Conservation (phyloP, 1,284 basidiomycete species). For the Laetiporus sulphureus region DNA sequence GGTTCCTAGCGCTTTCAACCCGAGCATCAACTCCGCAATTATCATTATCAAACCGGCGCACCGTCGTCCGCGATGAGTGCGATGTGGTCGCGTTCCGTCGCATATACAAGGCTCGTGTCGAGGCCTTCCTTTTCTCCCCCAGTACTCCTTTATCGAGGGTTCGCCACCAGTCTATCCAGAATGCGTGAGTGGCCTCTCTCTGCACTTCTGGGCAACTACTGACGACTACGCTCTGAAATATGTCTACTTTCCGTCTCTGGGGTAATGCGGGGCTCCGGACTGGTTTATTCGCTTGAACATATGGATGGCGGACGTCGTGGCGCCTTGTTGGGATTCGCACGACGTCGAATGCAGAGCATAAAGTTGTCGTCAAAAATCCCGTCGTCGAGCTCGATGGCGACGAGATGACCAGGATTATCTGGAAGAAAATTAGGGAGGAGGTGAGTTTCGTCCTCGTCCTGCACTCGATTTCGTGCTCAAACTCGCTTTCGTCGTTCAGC, state of each 20-base stretch:
- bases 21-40: too few relatives aligned
- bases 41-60: not conserved
- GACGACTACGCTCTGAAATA: not conserved
- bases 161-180: slow-evolving; percentile 22
- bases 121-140: not conserved
- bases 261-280: not conserved
- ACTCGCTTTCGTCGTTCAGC: slow-evolving; percentile 37
- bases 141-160: slow-evolving; percentile 18
- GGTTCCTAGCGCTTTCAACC: too few relatives aligned
- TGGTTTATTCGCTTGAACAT: not conserved
- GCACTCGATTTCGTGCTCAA: slow-evolving; percentile 5
- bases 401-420: slow-evolving; percentile 97
- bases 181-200: slow-evolving; percentile 21
- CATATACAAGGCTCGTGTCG: slow-evolving; percentile 2
- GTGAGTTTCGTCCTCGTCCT: slow-evolving; percentile 30
- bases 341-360: slow-evolving; percentile 39
- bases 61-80: slow-evolving; percentile 8
- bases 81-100: slow-evolving; percentile 5
- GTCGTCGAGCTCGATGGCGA: slow-evolving; percentile 97
- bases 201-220: not conserved
- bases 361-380: slow-evolving; percentile 86
- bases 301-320: too few relatives aligned
- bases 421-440: slow-evolving; percentile 98
- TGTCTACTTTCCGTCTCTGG: not conserved
- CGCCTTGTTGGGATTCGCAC: too few relatives aligned